phyloP scores from a whole-genome alignment of 2,329 filamentous ascomycete species.

The Trichophyton rubrum region DNA sequence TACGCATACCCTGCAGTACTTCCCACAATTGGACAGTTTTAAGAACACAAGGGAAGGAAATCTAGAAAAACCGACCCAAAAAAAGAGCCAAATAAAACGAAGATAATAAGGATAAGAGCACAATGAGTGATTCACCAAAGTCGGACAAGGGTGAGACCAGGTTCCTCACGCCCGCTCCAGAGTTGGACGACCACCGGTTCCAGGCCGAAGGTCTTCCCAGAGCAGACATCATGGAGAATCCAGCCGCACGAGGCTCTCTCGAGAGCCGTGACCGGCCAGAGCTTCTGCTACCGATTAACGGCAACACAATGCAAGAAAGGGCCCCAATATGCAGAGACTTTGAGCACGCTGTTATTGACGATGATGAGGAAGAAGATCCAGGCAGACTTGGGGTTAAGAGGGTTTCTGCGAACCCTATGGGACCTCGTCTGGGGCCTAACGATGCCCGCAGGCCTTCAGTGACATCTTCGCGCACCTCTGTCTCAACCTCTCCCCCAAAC shows the following conservation, averaged over 20 bases:
- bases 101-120: conserved; percentile 9
- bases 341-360: conserved; percentile 72
- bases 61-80: no score
- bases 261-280: conserved; percentile 38
- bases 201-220: conserved; percentile 27
- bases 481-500: conserved; percentile 79
- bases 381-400: conserved; percentile 24
- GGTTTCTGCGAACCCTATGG: conserved; percentile 32
- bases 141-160: conserved; percentile 53
- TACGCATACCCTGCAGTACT: not conserved
- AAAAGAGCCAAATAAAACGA: no score
- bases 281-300: conserved; percentile 30
- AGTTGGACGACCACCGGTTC: conserved; percentile 73
- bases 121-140: conserved; percentile 43
- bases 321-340: conserved; percentile 61
- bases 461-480: conserved; percentile 42
- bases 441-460: conserved; percentile 28
- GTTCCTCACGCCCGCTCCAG: conserved; percentile 51
- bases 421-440: conserved; percentile 27
- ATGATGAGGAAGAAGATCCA: conserved; percentile 44
- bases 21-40: not conserved
- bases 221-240: conserved; percentile 25
- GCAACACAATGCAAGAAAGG: conserved; percentile 33
- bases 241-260: conserved; percentile 24
- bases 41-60: not conserved